Base-by-base conservation (phyloP, 371 early-diverging fungal genomes). In the Mortierella sp. region DNA sequence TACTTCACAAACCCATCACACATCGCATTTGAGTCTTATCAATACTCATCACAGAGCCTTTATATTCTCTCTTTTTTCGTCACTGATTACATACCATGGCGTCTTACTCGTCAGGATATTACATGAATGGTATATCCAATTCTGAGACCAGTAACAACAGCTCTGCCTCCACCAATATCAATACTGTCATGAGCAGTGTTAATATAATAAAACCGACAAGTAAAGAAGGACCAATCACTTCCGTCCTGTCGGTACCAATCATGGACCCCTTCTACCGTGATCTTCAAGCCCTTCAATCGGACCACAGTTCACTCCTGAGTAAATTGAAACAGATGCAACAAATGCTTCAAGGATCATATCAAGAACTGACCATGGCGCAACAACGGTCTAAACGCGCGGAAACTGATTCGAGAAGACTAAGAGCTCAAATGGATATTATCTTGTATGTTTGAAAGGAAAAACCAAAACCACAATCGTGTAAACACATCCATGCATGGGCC, bases 261-360 rank as follows among this genome's bases (percentile, higher is more conserved):
- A 58, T 60, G 58, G 65, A 80, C 19, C 80, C 72, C 0, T 62
- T 64, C 53, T 71, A 64, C 52, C 67, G 65, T 4, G 80, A 80
- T 33, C 38, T 80, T 8, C 57, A 58, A 16, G 67, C 75, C 0
- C 62, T 80, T 0, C 43, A 65, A 64, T n/a, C 74, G 0, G 80
- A 80, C 41, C 52, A 74, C 43, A 32, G 58, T 1, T 57, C 63
- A 8, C 67, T 68, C 9, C 59, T 64, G 22, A 43, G 45, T 1
- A 71, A 74, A 22, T 58, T 80, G 28, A 80, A 80, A 48, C 57
- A 65, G 40, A 60, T 72, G 10, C 74, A 74, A 15, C 79, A 74
- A 43, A 70, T 67, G 0, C 65, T 79, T 5, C 74, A 74, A 33
- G 65, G 58, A 10, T 74, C 71, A 6, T 70, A 67, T 45, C 74